Evolutionary conservation across 2,329 filamentous ascomycete genomes (phyloP).

Genomic region (Aspergillus bombycis): DNA sequence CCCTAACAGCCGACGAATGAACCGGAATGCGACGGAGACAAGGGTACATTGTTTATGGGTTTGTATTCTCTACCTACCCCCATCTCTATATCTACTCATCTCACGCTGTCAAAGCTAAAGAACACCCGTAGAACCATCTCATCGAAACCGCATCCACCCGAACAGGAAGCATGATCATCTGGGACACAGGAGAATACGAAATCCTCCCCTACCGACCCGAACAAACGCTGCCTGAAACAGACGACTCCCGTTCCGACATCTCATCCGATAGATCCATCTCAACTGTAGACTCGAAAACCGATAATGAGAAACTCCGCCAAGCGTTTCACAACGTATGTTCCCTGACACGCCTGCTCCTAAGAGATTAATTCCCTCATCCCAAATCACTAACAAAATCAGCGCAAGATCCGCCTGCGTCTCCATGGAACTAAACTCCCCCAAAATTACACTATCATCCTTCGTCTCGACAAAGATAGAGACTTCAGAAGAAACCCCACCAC

Average conservation of each 20-base stretch:
- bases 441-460: constrained; percentile 58
- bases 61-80: constrained; percentile 21
- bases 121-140: constrained; percentile 57
- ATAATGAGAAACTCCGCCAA: constrained; percentile 51
- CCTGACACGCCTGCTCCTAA: not conserved
- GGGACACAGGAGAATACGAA: constrained; percentile 64
- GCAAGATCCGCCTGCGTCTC: constrained; percentile 61
- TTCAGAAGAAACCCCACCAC: constrained; percentile 18
- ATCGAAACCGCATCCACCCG: constrained; percentile 59
- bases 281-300: constrained; percentile 23
- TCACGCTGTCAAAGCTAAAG: not conserved
- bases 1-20: constrained; percentile 57
- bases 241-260: constrained; percentile 31
- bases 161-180: constrained; percentile 64
- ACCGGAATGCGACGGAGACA: constrained; percentile 65
- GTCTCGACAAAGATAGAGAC: constrained; percentile 44
- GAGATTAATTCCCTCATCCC: too few relatives aligned
- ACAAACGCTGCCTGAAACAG: constrained; percentile 39
- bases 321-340: constrained; percentile 53
- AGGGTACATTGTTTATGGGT: constrained; percentile 64
- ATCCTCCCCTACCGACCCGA: constrained; percentile 52
- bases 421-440: constrained; percentile 58
- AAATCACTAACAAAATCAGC: constrained; percentile 24
- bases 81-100: too few relatives aligned
- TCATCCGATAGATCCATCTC: constrained; percentile 15